Evolutionary conservation across 2,329 filamentous ascomycete species (phyloP).

Genomic region (Alternaria gaisen): DNA sequence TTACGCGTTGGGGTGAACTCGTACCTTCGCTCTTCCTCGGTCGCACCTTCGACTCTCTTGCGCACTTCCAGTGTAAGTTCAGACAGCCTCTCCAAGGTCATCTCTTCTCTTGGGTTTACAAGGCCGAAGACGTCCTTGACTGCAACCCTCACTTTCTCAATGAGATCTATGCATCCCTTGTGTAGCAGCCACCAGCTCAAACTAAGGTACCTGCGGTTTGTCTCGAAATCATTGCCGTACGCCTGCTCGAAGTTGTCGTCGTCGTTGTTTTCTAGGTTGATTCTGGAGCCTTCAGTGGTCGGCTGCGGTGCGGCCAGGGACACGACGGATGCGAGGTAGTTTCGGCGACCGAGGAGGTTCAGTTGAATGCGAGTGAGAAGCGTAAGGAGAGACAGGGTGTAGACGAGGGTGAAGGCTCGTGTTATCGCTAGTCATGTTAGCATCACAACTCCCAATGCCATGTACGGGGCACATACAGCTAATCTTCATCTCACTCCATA

Average conservation of each 20-base stretch:
- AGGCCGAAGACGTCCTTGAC: constrained; percentile 90
- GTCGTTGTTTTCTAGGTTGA: constrained; percentile 91
- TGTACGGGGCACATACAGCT: constrained; percentile 70
- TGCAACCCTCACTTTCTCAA: constrained; percentile 81
- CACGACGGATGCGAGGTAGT: constrained; percentile 95
- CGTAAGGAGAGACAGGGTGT: constrained; percentile 87
- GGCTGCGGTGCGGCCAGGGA: constrained; percentile 78
- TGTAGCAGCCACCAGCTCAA: constrained; percentile 99
- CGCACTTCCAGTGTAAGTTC: constrained; percentile 84
- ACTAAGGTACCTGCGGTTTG: constrained; percentile 91
- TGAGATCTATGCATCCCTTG: constrained; percentile 83
- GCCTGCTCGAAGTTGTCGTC: constrained; percentile 83
- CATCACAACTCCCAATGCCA: constrained; percentile 14
- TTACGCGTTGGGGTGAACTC: constrained; percentile 13
- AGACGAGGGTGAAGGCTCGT: constrained; percentile 88
- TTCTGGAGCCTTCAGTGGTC: constrained; percentile 73
- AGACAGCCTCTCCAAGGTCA: constrained; percentile 81
- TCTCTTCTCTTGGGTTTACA: constrained; percentile 86
- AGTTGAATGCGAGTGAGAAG: constrained; percentile 95
- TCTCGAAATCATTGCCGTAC: constrained; percentile 94
- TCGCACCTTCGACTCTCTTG: constrained; percentile 81
- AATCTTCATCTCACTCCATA: constrained; percentile 98
- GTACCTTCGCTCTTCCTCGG: constrained; percentile 68
- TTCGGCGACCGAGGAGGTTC: constrained; percentile 92
- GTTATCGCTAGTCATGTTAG: constrained; percentile 74